These are phyloP conservation scores for Aspergillus costaricaensis DNA, from an alignment of 2,329 filamentous ascomycete genomes.

Conservation along the genomic window DNA sequence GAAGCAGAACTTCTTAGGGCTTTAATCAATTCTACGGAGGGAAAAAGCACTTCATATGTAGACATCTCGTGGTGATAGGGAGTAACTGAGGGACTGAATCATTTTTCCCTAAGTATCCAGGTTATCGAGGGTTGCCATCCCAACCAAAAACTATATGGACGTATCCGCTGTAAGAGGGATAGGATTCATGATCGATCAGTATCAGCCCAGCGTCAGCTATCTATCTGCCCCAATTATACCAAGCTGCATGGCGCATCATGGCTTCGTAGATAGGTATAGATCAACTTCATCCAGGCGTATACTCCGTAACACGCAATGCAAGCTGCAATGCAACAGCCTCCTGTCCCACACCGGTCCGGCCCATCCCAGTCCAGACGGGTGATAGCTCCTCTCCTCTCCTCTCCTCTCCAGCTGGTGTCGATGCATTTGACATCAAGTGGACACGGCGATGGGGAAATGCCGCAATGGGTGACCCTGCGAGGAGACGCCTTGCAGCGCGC, in stretches of 20 bases:
- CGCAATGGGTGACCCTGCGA: constrained; percentile 1
- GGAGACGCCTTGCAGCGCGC: constrained; percentile 13
- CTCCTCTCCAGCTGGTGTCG: background rate
- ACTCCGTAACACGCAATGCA: background rate
- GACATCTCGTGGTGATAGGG: background rate
- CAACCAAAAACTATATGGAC: background rate
- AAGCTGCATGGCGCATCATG: background rate
- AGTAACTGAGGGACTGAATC: background rate
- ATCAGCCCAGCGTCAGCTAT: background rate
- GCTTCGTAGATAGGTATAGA: background rate
- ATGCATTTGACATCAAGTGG: constrained; percentile 7
- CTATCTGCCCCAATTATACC: background rate
- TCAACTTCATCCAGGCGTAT: background rate
- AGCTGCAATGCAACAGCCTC: background rate
- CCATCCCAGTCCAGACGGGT: background rate
- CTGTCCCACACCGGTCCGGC: constrained; percentile 6
- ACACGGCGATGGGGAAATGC: background rate
- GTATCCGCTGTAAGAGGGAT: background rate
- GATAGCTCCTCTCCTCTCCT: constrained; percentile 1
- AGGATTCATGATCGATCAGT: background rate
- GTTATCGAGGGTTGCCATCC: background rate
- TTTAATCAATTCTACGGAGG: background rate
- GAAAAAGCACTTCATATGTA: background rate
- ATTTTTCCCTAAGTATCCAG: background rate
- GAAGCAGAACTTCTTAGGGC: too few relatives aligned